Base-by-base conservation (phyloP, 768 basidiomycete genomes). In the Plicaturopsis crispa region DNA sequence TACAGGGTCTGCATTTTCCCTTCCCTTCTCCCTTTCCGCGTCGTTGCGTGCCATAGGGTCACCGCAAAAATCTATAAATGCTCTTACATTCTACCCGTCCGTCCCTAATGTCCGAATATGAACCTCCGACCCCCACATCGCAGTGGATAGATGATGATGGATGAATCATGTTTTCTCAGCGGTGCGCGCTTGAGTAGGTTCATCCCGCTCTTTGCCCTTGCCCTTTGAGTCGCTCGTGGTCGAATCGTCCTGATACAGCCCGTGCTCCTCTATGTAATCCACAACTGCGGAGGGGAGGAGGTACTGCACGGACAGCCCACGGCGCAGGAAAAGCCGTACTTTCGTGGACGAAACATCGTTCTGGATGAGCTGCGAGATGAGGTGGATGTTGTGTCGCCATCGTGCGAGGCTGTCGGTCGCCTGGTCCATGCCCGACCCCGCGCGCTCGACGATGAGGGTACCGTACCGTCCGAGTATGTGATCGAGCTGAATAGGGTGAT, bases 331-430 rank as follows among this genome's bases (percentile, higher is more conserved):
- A 21, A 87, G 57, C 23, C 84, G 80, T 49, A 78, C 90, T 69
- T 96, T 97, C 16, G 93, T 96, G 47, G 87, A 91, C 5, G 90
- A 93, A 32, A 97, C 92, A 55, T 97, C 92, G 55, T 97, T 97
- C 63, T 94, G 91, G 47, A 97, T 94, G 39, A 94, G 73, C 59
- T 96, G 92, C 39, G 86, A 83, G 50, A 96, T 84, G 43, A 98
- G 77, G 53, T 90, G 80, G 43, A 94, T 91, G 54, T 91, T 93
- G 55, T 75, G 70, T 44, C 80, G 78, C 82, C 77, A 84, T 44
- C 72, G 75, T 43, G 80, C 81, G 55, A 87, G 68, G 53, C 62
- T 74, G 49, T 85, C 83, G 22, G 76, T 81, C 8, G 83, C 84
- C 54, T 84, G 83, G 41, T 83, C 82, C 73, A 96, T 83, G 48